A percentile compares a stretch with the other conserved stretches of the same genome.
Conservation (phyloP, 176 grass and related monocot species). For the Carex parvula region DNA sequence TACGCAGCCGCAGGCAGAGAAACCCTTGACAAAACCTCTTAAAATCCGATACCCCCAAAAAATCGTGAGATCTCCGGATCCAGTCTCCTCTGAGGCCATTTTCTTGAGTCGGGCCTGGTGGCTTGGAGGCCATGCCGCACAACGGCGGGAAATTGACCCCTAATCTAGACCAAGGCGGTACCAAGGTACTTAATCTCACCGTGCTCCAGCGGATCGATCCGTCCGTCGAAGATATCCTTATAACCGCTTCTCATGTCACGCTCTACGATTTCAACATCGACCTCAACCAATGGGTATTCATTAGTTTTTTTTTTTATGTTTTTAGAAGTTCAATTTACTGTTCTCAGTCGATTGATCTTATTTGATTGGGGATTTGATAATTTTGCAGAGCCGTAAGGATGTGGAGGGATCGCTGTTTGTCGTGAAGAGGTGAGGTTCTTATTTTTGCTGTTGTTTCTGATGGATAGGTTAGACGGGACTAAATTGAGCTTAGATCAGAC, state of each 20-base stretch:
- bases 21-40: constrained; percentile 3
- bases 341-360: constrained; percentile 16
- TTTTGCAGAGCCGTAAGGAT: constrained; percentile 77
- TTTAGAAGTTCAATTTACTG: neutral
- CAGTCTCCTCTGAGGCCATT: constrained; percentile 22
- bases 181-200: constrained; percentile 80
- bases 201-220: constrained; percentile 88
- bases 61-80: neutral
- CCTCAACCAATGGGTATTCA: constrained; percentile 76
- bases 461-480: constrained; percentile 21
- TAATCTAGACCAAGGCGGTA: constrained; percentile 74
- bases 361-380: neutral
- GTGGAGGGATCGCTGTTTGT: constrained; percentile 92
- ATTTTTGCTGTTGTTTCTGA: neutral
- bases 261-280: constrained; percentile 96
- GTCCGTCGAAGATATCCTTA: constrained; percentile 89
- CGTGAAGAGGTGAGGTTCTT: constrained; percentile 60
- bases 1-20: constrained; percentile 6
- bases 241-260: constrained; percentile 82
- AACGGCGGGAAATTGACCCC: constrained; percentile 73
- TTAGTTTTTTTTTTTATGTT: neutral
- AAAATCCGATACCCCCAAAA: neutral
- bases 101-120: neutral
- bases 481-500: constrained; percentile 14
- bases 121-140: constrained; percentile 33